A percentile compares a stretch with the other conserved stretches of the same genome.
Conservation (phyloP, 768 basidiomycete species). For the Russula vinacea region DNA sequence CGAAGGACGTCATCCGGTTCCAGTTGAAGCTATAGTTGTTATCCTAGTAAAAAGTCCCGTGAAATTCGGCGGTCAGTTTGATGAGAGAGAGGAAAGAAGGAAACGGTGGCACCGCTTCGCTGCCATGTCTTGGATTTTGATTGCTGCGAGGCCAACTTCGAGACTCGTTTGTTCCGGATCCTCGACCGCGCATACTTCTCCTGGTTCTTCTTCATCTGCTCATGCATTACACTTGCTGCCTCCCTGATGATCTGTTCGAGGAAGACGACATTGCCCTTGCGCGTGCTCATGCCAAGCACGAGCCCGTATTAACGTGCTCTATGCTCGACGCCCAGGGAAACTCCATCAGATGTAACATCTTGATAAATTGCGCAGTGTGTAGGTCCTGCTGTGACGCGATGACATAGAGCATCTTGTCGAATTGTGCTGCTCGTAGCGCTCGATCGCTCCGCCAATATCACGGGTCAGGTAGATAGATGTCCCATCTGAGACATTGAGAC, state of each 20-base stretch:
- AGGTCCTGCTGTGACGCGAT: constrained; percentile 84
- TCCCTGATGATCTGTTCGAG: constrained; percentile 90
- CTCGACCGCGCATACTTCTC: constrained; percentile 87
- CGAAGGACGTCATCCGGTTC: constrained; percentile 91
- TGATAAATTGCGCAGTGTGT: constrained; percentile 88
- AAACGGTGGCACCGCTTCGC: constrained; percentile 73
- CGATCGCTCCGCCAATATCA: constrained; percentile 90
- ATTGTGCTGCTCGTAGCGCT: constrained; percentile 92
- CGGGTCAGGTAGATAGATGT: constrained; percentile 93
- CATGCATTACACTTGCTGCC: constrained; percentile 86
- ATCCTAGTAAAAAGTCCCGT: constrained; percentile 59
- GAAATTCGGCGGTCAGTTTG: not conserved
- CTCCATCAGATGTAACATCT: constrained; percentile 85
- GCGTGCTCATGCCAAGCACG: constrained; percentile 93
- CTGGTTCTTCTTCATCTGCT: constrained; percentile 94
- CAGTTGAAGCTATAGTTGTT: constrained; percentile 94
- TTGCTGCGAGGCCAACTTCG: constrained; percentile 90
- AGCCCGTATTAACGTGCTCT: constrained; percentile 89
- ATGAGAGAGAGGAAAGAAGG: not conserved
- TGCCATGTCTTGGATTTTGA: constrained; percentile 98
- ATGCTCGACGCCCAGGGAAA: constrained; percentile 82
- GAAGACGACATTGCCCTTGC: constrained; percentile 93
- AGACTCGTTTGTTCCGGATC: constrained; percentile 75
- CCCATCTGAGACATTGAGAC: constrained; percentile 61
- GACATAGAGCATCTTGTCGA: constrained; percentile 92